phyloP scores from a whole-genome alignment of 2,329 filamentous ascomycete species.

The Scedosporium boydii region DNA sequence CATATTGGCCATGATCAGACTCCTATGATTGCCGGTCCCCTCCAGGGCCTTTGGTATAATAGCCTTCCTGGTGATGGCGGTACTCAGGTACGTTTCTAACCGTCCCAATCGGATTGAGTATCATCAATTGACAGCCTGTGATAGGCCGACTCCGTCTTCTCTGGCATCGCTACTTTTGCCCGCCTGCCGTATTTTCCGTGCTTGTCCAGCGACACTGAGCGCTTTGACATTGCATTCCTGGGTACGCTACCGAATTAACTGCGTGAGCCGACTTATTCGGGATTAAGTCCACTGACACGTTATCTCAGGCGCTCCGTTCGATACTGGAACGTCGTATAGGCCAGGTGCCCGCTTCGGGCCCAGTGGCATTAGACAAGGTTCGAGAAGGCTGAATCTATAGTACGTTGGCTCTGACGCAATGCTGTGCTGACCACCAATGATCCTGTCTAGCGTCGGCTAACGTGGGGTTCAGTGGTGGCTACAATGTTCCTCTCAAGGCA shows the following conservation, averaged over 20 bases:
- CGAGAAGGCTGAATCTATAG: conserved; percentile 79
- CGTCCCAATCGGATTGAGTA: neutral
- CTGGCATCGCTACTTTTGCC: conserved; percentile 66
- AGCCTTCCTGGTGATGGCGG: conserved; percentile 73
- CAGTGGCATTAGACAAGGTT: conserved; percentile 76
- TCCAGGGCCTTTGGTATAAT: conserved; percentile 73
- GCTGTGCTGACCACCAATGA: conserved; percentile 70
- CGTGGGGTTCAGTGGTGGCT: conserved; percentile 56
- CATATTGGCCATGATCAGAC: conserved; percentile 54
- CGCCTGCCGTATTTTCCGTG: conserved; percentile 62
- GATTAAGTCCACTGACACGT: conserved; percentile 40
- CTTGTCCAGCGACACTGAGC: conserved; percentile 52
- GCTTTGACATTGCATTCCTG: conserved; percentile 63
- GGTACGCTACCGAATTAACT: conserved; percentile 62
- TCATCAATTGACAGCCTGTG: neutral
- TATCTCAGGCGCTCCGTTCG: conserved; percentile 49
- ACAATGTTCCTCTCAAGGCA: conserved; percentile 72
- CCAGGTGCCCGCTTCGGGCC: conserved; percentile 76
- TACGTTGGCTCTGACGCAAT: conserved; percentile 46
- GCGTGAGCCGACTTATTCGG: conserved; percentile 53
- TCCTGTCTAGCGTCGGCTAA: conserved; percentile 27
- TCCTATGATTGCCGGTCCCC: conserved; percentile 52
- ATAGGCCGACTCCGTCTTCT: conserved; percentile 32
- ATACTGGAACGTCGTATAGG: conserved; percentile 77
- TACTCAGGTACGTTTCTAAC: conserved; percentile 45